phyloP scores from a whole-genome alignment of 2,329 filamentous ascomycete species.

The Aureobasidium musti region DNA sequence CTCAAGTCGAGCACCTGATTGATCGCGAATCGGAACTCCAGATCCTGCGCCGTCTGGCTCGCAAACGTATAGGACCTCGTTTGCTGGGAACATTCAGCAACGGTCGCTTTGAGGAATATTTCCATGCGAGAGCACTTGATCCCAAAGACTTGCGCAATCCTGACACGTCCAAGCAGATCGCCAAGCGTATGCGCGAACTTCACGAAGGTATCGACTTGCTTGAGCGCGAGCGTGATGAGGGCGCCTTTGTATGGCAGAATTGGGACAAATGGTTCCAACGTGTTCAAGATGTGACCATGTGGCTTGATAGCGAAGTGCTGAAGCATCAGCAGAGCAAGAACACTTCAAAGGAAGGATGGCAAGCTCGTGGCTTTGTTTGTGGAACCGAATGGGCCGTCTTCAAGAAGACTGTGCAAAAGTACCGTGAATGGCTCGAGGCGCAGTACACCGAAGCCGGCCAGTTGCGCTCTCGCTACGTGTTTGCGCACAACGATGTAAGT shows the following conservation, averaged over 20 bases:
- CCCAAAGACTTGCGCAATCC: conserved; percentile 73
- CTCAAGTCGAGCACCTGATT: conserved; percentile 93
- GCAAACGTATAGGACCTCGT: conserved; percentile 90
- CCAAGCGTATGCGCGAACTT: conserved; percentile 94
- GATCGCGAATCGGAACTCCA: conserved; percentile 87
- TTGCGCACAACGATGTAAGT: conserved; percentile 95
- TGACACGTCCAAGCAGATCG: conserved; percentile 87
- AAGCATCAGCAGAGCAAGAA: conserved; percentile 23
- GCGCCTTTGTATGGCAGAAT: conserved; percentile 84
- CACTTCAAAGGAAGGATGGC: conserved; percentile 58
- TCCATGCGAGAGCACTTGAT: conserved; percentile 80
- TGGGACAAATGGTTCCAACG: conserved; percentile 89
- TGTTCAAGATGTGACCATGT: conserved; percentile 61
- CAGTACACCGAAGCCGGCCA: conserved; percentile 68
- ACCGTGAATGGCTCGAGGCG: conserved; percentile 70
- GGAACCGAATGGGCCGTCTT: conserved; percentile 83
- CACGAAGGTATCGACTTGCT: conserved; percentile 91
- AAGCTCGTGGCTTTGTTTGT: conserved; percentile 73
- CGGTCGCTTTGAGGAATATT: conserved; percentile 92
- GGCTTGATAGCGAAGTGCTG: conserved; percentile 62
- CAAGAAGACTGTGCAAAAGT: conserved; percentile 71
- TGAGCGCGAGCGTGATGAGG: conserved; percentile 71
- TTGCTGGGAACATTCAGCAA: conserved; percentile 91
- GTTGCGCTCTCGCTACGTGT: conserved; percentile 76
- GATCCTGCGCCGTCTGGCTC: conserved; percentile 80